These are phyloP conservation scores for Vigna nakashimae DNA, from an alignment of 306 rosid species.

Conservation along the genomic window DNA sequence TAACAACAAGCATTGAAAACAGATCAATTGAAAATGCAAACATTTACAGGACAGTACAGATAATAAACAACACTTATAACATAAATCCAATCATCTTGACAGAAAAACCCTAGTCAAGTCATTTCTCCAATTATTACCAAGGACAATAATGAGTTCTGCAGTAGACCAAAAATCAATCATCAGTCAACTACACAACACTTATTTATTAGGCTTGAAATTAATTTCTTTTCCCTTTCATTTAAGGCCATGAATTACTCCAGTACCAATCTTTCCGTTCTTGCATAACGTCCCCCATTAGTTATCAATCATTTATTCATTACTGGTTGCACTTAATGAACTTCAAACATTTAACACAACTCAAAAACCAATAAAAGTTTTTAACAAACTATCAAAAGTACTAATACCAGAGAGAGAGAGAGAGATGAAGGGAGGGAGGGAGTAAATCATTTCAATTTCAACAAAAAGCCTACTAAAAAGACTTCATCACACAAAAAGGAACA, in stretches of 20 bases:
- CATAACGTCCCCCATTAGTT: conserved; percentile 1
- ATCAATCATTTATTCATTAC: conserved; percentile 31
- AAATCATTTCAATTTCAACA: conserved; percentile 28
- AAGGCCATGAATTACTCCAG: conserved; percentile 16
- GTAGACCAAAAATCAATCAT: conserved; percentile 29
- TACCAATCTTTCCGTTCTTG: conserved; percentile 10
- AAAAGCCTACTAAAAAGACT: conserved; percentile 19
- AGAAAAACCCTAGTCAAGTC: conserved; percentile 25
- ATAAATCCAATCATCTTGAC: conserved; percentile 21
- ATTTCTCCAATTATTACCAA: conserved; percentile 20
- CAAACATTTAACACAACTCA: conserved; percentile 2
- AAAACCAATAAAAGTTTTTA: neutral
- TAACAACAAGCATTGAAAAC: conserved; percentile 13
- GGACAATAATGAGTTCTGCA: conserved; percentile 25
- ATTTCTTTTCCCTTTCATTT: neutral
- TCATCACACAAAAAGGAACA: conserved; percentile 36
- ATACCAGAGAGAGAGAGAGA: conserved; percentile 5
- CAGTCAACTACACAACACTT: conserved; percentile 21
- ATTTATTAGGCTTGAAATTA: neutral
- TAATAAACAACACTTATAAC: conserved; percentile 20
- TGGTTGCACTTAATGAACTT: conserved; percentile 12
- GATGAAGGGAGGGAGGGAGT: neutral
- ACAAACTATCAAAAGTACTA: conserved; percentile 5
- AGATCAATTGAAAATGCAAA: neutral
- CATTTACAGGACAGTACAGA: conserved; percentile 4